phyloP scores from a whole-genome alignment of 192 early-diverging fungal genomes.

The Linnemannia hyalina region DNA sequence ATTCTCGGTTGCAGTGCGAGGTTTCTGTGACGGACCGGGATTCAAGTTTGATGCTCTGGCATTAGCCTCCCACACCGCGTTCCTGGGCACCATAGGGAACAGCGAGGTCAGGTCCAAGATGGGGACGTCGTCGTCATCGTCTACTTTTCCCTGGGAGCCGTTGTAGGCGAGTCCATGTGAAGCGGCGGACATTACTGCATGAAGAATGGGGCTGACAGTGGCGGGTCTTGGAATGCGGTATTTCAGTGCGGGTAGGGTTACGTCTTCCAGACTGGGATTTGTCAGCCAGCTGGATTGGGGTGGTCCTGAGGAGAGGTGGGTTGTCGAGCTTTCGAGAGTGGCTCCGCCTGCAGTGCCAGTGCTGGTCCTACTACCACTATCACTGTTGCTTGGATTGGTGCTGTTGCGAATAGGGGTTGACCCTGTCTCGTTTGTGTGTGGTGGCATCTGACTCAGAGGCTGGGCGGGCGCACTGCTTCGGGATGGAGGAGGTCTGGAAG shows the following conservation, averaged over 20 bases:
- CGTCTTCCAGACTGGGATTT: not conserved
- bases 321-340: not conserved
- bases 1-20: not conserved
- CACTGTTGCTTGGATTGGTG: not conserved
- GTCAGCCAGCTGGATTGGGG: not conserved
- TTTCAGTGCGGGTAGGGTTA: not conserved
- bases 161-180: not conserved
- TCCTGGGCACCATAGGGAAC: not conserved
- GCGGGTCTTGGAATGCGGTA: not conserved
- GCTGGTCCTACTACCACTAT: not conserved
- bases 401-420: not conserved
- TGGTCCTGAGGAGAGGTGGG: not conserved
- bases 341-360: not conserved
- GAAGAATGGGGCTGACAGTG: not conserved
- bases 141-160: not conserved
- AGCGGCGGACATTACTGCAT: not conserved
- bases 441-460: not conserved
- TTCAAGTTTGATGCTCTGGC: too few species aligned
- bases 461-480: too few species aligned
- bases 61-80: not conserved
- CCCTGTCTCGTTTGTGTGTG: not conserved
- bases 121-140: not conserved
- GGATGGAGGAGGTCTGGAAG: too few species aligned
- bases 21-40: not conserved
- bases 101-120: not conserved